phyloP scores from a whole-genome alignment of 306 rosid genomes.

The Acacia crassicarpa region DNA sequence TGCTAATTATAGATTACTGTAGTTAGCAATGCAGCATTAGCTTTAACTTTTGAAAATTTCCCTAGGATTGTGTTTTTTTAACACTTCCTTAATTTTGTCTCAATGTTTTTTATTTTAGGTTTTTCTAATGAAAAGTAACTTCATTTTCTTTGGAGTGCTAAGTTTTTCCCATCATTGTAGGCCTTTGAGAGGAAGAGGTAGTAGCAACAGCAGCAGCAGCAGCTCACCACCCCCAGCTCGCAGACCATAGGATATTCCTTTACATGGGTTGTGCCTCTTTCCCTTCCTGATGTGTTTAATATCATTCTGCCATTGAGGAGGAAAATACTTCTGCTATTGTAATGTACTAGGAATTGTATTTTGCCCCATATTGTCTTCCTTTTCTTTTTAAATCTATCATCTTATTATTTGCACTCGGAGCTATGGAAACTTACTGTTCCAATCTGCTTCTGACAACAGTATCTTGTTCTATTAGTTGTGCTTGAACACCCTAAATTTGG shows the following conservation, averaged over 20 bases:
- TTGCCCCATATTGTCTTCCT: not conserved
- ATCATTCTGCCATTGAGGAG: slow-evolving; percentile 16
- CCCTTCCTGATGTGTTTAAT: slow-evolving; percentile 27
- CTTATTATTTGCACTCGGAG: slow-evolving; percentile 17
- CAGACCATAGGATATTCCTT: slow-evolving; percentile 51
- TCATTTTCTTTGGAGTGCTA: not conserved
- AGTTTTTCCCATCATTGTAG: slow-evolving; percentile 35
- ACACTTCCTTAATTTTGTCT: not conserved
- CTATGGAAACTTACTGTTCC: slow-evolving; percentile 12
- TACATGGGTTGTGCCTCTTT: not conserved
- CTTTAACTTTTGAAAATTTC: not conserved
- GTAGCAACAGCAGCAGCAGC: slow-evolving; percentile 93
- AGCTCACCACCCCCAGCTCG: slow-evolving; percentile 77
- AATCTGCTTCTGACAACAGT: slow-evolving; percentile 3
- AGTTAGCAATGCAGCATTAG: not conserved
- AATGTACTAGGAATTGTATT: slow-evolving; percentile 26
- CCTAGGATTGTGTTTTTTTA: not conserved
- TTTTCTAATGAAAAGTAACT: not conserved
- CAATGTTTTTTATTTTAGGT: not conserved
- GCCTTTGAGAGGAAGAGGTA: slow-evolving; percentile 84
- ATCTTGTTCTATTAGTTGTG: slow-evolving; percentile 8
- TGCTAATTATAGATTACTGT: not conserved
- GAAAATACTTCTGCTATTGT: slow-evolving; percentile 19
- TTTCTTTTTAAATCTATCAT: slow-evolving; percentile 1
- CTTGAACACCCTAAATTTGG: slow-evolving; percentile 12